phyloP scores from a whole-genome alignment of 768 basidiomycete genomes.

The Naganishia vaughanmartiniae region DNA sequence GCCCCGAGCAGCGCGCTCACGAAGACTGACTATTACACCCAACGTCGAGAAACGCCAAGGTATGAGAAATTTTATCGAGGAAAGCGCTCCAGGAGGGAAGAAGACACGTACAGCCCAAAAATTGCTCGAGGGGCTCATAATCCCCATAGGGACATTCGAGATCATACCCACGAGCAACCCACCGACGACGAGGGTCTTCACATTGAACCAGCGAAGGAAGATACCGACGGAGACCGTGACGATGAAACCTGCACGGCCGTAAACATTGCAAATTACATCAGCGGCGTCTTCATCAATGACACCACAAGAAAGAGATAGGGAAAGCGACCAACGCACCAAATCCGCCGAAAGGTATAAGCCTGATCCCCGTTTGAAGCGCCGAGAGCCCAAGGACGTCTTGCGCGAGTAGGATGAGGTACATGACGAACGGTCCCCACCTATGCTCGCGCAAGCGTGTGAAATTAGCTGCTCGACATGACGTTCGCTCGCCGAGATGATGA shows the following conservation, averaged over 20 bases:
- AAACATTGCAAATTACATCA: background rate
- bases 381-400: background rate
- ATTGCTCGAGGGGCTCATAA: background rate
- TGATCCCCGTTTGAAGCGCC: background rate
- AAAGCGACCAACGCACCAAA: background rate
- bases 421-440: conserved; percentile 10
- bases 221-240: background rate
- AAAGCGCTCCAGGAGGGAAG: background rate
- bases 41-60: background rate
- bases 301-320: background rate
- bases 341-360: background rate
- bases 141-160: background rate
- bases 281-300: background rate
- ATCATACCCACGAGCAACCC: background rate
- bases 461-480: background rate
- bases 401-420: background rate
- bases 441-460: background rate
- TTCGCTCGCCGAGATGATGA: background rate
- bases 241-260: background rate
- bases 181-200: background rate
- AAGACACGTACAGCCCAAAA: conserved; percentile 1
- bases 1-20: background rate
- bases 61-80: background rate
- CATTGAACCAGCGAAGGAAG: background rate
- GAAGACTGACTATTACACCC: background rate